phyloP scores from a whole-genome alignment of 2,329 filamentous ascomycete genomes.

The Gnomoniopsis smithogilvyi region DNA sequence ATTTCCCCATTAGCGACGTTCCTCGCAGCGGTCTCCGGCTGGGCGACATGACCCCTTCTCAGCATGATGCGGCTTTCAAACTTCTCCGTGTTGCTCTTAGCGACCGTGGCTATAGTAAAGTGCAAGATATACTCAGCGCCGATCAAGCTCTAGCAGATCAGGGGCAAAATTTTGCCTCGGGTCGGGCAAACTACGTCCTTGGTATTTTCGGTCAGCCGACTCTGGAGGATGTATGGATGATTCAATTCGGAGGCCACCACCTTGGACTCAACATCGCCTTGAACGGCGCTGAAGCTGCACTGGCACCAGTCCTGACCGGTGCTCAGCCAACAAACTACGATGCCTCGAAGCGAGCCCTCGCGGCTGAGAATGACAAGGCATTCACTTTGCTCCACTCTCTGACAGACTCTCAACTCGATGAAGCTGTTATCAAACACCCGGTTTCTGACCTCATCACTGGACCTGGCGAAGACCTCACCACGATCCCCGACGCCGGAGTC shows the following conservation, averaged over 20 bases:
- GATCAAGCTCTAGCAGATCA: not conserved
- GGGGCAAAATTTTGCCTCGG: not conserved
- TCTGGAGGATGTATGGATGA: not conserved
- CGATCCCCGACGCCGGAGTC: not conserved
- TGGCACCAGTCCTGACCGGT: not conserved
- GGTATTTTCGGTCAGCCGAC: not conserved
- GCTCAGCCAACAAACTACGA: not conserved
- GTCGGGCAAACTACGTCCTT: not conserved
- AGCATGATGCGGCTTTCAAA: not conserved
- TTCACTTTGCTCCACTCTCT: not conserved
- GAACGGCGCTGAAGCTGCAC: not conserved
- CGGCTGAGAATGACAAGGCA: not conserved
- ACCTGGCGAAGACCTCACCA: not conserved
- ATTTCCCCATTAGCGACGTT: not conserved
- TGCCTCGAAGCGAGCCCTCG: not conserved
- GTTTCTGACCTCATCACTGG: not conserved
- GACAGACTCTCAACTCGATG: not conserved
- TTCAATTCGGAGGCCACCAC: not conserved
- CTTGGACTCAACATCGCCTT: not conserved
- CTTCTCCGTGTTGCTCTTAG: not conserved
- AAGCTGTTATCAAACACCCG: not conserved
- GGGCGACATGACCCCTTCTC: not conserved
- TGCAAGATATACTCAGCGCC: not conserved
- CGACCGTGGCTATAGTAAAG: not conserved
- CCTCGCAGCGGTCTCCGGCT: not conserved